phyloP scores from a whole-genome alignment of 1,284 basidiomycete species.

The Sphagnurus paluster region DNA sequence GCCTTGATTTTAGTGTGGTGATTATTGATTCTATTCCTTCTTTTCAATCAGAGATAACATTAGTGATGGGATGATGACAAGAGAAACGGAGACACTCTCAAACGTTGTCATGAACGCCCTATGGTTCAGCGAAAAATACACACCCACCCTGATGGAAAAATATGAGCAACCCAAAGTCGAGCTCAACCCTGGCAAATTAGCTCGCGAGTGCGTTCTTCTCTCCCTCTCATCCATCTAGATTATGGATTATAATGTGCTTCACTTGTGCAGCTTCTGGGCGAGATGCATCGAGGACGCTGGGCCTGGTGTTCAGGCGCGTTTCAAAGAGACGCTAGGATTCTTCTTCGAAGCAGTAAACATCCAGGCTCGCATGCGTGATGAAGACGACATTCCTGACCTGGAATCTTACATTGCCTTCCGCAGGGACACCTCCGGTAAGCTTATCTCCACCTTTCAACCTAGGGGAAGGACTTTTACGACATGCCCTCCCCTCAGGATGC shows the following conservation, averaged over 20 bases:
- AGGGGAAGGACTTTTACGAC: background rate
- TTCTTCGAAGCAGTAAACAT: constrained; percentile 57
- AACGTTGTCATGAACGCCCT: constrained; percentile 56
- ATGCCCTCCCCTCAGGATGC: constrained; percentile 39
- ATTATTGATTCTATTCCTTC: background rate
- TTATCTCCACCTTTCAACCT: background rate
- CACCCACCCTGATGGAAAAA: constrained; percentile 35
- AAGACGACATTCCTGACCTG: constrained; percentile 47
- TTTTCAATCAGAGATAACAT: constrained; percentile 50
- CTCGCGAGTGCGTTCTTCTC: constrained; percentile 46
- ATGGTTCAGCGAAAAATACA: constrained; percentile 43
- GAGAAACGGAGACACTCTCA: constrained; percentile 45
- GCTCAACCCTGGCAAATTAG: constrained; percentile 50
- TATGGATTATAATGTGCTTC: constrained; percentile 5
- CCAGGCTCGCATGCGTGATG: constrained; percentile 52
- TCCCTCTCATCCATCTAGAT: background rate
- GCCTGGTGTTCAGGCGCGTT: constrained; percentile 51
- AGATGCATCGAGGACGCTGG: constrained; percentile 49
- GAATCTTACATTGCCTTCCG: constrained; percentile 60
- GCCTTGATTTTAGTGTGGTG: constrained; percentile 3
- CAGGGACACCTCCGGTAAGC: constrained; percentile 51
- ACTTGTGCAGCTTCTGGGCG: constrained; percentile 46
- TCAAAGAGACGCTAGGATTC: constrained; percentile 53
- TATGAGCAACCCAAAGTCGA: constrained; percentile 37
- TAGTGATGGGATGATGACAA: constrained; percentile 55